Conservation (phyloP, 306 rosid species). For the Acacia acuminata region DNA sequence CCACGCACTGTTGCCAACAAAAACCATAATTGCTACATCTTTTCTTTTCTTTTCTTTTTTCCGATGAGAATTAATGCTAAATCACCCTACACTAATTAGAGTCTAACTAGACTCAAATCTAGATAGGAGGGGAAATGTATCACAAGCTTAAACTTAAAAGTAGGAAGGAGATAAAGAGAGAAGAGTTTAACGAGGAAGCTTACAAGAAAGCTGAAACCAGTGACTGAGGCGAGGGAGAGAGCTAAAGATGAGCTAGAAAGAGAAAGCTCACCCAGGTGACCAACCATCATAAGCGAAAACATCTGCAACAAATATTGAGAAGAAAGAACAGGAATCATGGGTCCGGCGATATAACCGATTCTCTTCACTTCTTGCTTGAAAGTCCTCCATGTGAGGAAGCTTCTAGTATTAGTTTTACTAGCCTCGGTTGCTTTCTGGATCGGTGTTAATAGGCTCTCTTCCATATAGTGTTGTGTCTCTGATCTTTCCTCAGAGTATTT, state of each 20-base stretch:
- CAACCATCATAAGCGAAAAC: conserved; percentile 45
- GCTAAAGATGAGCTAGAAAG: conserved; percentile 49
- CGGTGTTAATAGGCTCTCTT: conserved; percentile 18
- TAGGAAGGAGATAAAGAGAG: background rate
- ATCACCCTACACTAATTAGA: background rate
- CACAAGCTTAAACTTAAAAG: background rate
- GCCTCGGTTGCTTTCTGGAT: conserved; percentile 2
- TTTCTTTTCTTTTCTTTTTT: too few relatives aligned
- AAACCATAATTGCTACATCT: too few relatives aligned
- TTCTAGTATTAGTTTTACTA: background rate
- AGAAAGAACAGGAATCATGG: conserved; percentile 36
- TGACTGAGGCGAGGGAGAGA: conserved; percentile 39
- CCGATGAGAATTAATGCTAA: too few relatives aligned
- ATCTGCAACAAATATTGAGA: conserved; percentile 41
- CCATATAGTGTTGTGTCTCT: background rate
- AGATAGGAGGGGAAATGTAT: too few relatives aligned
- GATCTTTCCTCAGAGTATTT: background rate
- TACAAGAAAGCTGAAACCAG: conserved; percentile 52
- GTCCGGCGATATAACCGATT: conserved; percentile 37
- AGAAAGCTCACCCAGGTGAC: conserved; percentile 47
- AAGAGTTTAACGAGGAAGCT: background rate
- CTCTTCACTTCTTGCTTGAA: conserved; percentile 40
- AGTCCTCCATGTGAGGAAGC: conserved; percentile 11
- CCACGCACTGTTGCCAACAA: background rate
- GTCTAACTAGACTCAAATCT: too few relatives aligned